These are phyloP conservation scores for Verbena officinalis DNA, from an alignment of 257 asterid genomes.

Conservation along the genomic window DNA sequence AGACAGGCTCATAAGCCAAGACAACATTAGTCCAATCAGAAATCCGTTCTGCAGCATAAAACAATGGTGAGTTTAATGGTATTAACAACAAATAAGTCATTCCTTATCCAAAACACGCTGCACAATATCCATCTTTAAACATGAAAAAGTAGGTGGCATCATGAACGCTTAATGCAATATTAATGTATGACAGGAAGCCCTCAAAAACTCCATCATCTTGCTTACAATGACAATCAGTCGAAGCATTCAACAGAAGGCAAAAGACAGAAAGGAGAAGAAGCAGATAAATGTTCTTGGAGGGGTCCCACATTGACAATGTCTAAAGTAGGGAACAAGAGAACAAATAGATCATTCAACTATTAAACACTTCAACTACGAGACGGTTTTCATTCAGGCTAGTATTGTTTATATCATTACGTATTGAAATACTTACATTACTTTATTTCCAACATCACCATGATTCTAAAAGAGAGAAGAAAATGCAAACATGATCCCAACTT, in stretches of 20 bases:
- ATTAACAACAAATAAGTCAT: not conserved
- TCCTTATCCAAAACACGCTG: not conserved
- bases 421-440: not conserved
- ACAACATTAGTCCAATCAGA: constrained; percentile 87
- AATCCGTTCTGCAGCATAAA: constrained; percentile 53
- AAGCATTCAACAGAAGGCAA: not conserved
- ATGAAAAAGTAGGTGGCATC: not conserved
- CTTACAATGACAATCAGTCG: not conserved
- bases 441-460: constrained; percentile 6
- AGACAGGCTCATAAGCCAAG: constrained; percentile 97
- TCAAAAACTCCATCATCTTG: not conserved
- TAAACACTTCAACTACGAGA: not conserved
- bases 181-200: not conserved
- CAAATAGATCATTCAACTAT: not conserved
- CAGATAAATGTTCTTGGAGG: not conserved
- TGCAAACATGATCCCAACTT: not conserved
- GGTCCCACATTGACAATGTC: not conserved
- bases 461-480: not conserved
- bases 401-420: too few species aligned
- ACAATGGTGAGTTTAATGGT: constrained; percentile 4
- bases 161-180: not conserved
- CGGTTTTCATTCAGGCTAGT: not conserved
- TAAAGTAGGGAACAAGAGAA: not conserved
- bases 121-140: not conserved
- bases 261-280: not conserved